These are phyloP conservation scores for Fusarium odoratissimum DNA, from an alignment of 2,329 filamentous ascomycete genomes.

Conservation along the genomic window DNA sequence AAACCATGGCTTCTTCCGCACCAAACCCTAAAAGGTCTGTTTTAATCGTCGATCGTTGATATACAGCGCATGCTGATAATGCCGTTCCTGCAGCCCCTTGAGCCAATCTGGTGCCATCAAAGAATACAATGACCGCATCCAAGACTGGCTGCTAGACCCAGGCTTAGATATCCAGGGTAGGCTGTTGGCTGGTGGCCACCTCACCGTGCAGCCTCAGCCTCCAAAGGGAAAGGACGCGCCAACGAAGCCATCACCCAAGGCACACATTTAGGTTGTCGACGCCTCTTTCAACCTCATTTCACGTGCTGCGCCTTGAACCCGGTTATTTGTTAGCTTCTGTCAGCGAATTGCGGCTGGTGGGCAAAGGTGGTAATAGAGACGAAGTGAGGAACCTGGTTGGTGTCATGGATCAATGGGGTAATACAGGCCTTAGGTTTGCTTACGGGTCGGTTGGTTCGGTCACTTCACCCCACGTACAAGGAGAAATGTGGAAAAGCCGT, in stretches of 20 bases:
- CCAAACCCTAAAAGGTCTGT: not conserved
- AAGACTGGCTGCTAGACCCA: not conserved
- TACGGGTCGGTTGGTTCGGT: rapidly evolving
- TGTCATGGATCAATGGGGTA: rapidly evolving
- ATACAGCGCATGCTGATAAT: rapidly evolving
- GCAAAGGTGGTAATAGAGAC: rapidly evolving
- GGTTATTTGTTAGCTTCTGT: not conserved
- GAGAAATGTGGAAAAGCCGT: rapidly evolving
- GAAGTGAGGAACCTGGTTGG: rapidly evolving
- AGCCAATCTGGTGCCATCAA: rapidly evolving
- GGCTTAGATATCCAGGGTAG: not conserved
- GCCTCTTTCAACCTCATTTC: rapidly evolving
- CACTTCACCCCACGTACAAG: not conserved
- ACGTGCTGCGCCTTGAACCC: not conserved
- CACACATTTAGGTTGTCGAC: not conserved
- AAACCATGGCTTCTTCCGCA: no score
- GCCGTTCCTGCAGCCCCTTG: not conserved
- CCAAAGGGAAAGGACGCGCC: not conserved
- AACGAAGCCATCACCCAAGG: not conserved
- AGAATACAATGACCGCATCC: not conserved
- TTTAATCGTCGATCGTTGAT: rapidly evolving
- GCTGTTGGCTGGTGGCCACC: not conserved
- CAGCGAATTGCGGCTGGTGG: rapidly evolving
- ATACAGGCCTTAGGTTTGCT: not conserved
- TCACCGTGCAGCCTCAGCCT: not conserved